phyloP scores from a whole-genome alignment of 371 early-diverging fungal species.

The Capillidium heterosporum region DNA sequence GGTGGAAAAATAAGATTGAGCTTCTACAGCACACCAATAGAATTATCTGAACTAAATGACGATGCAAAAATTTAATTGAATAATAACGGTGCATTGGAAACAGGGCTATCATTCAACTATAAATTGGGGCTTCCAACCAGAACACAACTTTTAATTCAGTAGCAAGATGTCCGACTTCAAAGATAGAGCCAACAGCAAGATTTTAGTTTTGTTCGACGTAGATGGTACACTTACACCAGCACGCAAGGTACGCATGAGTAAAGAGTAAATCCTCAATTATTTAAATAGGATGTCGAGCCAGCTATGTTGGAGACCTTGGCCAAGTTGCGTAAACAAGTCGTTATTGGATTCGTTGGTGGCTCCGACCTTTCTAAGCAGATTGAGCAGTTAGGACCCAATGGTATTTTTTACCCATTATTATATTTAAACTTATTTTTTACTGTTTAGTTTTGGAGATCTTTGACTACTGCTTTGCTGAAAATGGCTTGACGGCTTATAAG shows the following conservation, averaged over 20 bases:
- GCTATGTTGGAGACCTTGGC: conserved; percentile 69
- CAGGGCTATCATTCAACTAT: no score
- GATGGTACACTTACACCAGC: conserved; percentile 99
- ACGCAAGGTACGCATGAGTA: conserved; percentile 38
- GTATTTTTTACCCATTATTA: conserved; percentile 16
- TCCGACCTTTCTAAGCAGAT: conserved; percentile 92
- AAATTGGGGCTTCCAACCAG: no score
- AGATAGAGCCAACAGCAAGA: conserved; percentile 54
- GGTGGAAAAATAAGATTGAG: no score
- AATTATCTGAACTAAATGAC: no score
- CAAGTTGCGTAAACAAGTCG: conserved; percentile 72
- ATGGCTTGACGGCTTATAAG: conserved; percentile 95
- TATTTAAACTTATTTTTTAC: background rate
- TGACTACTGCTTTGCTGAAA: conserved; percentile 98
- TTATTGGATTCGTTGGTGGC: conserved; percentile 98
- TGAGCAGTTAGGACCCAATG: conserved; percentile 90
- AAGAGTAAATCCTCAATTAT: background rate
- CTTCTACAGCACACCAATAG: no score
- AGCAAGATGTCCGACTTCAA: conserved; percentile 13
- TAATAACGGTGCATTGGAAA: no score
- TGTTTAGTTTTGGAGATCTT: conserved; percentile 52
- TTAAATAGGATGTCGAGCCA: conserved; percentile 23
- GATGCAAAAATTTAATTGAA: no score
- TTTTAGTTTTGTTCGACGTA: conserved; percentile 94
- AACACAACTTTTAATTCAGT: no score